phyloP scores from a whole-genome alignment of 2,329 filamentous ascomycete species.

The Paracamarosporium sp. region DNA sequence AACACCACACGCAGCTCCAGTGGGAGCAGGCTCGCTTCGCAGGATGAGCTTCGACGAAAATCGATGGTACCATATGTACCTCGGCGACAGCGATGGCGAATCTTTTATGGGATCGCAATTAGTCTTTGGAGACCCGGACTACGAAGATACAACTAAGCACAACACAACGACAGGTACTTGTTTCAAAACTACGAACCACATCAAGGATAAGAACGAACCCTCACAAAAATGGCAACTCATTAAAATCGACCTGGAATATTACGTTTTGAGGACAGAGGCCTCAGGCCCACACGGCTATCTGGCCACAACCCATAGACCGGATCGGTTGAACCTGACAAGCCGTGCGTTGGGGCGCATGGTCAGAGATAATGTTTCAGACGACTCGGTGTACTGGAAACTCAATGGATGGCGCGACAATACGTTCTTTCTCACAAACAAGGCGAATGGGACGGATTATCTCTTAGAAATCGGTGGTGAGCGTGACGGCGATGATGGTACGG shows the following conservation, averaged over 20 bases:
- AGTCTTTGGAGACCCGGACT: no score
- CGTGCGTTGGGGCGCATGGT: slow-evolving; percentile 20
- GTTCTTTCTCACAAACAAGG: slow-evolving; percentile 24
- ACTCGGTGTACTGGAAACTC: slow-evolving; percentile 29
- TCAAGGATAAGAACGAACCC: not conserved
- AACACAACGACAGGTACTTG: slow-evolving; percentile 18
- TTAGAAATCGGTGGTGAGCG: slow-evolving; percentile 13
- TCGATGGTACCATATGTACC: slow-evolving; percentile 22
- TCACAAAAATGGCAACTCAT: slow-evolving; percentile 28
- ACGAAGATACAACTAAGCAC: no score
- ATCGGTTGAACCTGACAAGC: slow-evolving; percentile 16
- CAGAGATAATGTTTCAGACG: slow-evolving; percentile 22
- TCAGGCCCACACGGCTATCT: slow-evolving; percentile 24
- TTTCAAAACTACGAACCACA: slow-evolving; percentile 14
- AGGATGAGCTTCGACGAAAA: slow-evolving; percentile 19
- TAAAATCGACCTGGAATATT: slow-evolving; percentile 21
- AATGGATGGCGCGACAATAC: slow-evolving; percentile 27
- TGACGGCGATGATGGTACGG: slow-evolving; percentile 9
- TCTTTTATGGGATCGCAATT: slow-evolving; percentile 10
- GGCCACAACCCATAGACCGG: slow-evolving; percentile 8
- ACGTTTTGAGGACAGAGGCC: slow-evolving; percentile 21
- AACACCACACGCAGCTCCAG: not conserved
- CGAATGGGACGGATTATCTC: slow-evolving; percentile 25
- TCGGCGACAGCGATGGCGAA: slow-evolving; percentile 7
- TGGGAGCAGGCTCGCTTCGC: not conserved